Conservation (phyloP, 805 yeast genomes). For the Barnettozyma siamensis region DNA sequence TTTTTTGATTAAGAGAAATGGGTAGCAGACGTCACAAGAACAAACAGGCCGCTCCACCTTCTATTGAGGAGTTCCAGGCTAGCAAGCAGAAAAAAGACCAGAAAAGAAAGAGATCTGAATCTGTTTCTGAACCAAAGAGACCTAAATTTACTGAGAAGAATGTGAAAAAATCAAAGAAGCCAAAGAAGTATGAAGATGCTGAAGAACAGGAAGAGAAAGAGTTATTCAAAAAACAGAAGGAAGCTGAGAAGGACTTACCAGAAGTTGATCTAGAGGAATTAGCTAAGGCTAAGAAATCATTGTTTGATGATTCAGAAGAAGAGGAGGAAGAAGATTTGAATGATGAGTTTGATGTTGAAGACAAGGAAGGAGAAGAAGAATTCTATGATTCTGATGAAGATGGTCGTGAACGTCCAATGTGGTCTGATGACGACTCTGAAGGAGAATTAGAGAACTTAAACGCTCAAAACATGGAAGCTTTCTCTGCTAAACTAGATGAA, state of each 20-base stretch:
- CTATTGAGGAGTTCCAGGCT: conserved; percentile 74
- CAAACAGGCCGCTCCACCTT: conserved; percentile 90
- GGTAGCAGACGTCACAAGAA: conserved; percentile 86
- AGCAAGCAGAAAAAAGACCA: conserved; percentile 35
- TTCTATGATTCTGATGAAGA: conserved; percentile 25
- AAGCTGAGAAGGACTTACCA: conserved; percentile 46
- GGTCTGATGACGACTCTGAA: conserved; percentile 38
- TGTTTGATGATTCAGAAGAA: conserved; percentile 57
- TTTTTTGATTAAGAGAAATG: conserved; percentile 43
- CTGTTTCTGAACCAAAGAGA: conserved; percentile 26
- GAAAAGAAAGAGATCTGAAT: conserved; percentile 30
- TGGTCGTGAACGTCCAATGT: conserved; percentile 23
- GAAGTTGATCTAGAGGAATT: conserved; percentile 65
- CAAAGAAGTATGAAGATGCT: conserved; percentile 18
- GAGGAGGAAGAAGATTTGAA: conserved; percentile 28
- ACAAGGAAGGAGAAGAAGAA: conserved; percentile 43
- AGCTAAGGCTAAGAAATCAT: conserved; percentile 61
- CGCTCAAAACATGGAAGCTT: conserved; percentile 79
- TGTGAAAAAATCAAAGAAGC: conserved; percentile 6
- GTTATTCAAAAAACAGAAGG: conserved; percentile 23
- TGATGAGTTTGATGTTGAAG: conserved; percentile 55
- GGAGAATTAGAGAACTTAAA: conserved; percentile 66
- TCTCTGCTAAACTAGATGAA: conserved; percentile 61
- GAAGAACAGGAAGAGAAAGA: conserved; percentile 24
- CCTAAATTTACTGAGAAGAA: conserved; percentile 9